Conservation (phyloP, 1,139 yeast genomes). For the Kurtzmaniella quercitrusa region DNA sequence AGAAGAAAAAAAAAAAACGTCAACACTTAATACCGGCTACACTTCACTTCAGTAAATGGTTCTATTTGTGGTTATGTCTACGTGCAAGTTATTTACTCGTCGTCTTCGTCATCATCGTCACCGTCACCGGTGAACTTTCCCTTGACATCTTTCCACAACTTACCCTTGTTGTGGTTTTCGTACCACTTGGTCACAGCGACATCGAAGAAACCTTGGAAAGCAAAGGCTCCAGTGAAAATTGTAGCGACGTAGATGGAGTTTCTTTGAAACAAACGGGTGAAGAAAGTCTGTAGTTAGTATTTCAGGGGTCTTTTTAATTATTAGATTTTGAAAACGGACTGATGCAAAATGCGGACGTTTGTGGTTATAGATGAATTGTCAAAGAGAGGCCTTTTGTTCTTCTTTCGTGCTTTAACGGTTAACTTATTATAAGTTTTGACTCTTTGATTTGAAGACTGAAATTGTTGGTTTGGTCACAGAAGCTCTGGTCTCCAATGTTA, state of each 20-base stretch:
- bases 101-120: slow-evolving; percentile 58
- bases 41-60: not conserved
- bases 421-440: no score
- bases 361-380: no score
- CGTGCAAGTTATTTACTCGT: slow-evolving; percentile 21
- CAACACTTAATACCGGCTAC: no score
- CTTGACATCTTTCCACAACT: slow-evolving; percentile 96
- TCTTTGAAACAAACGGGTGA: slow-evolving; percentile 72
- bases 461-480: no score
- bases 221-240: slow-evolving; percentile 81
- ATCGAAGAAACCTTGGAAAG: slow-evolving; percentile 85
- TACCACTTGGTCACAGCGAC: slow-evolving; percentile 74
- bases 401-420: no score
- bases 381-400: no score
- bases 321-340: no score
- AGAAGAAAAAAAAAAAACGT: no score
- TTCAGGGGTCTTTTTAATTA: no score
- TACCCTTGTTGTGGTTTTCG: slow-evolving; percentile 87
- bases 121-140: slow-evolving; percentile 55
- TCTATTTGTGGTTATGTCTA: not conserved
- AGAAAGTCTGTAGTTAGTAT: slow-evolving; percentile 7
- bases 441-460: no score
- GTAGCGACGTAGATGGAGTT: slow-evolving; percentile 88
- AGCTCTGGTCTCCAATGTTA: no score
- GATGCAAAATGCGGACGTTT: no score